Evolutionary conservation across 2,329 filamentous ascomycete genomes (phyloP), one percentile per base, ranked within the genome.

Genomic region (Claviceps capensis): DNA sequence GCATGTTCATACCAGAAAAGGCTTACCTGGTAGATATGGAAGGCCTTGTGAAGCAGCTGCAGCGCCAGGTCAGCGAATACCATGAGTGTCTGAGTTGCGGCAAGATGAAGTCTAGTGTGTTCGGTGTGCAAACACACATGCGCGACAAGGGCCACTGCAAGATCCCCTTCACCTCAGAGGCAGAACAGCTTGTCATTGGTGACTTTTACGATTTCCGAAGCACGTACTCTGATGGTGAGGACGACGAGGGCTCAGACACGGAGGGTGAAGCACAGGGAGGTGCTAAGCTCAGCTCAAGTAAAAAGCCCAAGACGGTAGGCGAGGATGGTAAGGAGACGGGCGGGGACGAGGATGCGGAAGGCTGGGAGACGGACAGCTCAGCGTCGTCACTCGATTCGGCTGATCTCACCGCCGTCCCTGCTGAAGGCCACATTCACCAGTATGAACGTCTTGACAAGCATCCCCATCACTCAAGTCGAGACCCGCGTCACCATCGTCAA

Each of bases 121-220:
- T 83, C 53, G 91, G 87, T 17, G 81, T 90, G 26, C 90, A 96
- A 64, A 96, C 90, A 0, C 93, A 98, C 66, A 98, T 98, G 93
- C 83, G 88, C 45, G 93, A 98, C 66, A 91, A 89, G 65, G 86
- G 88, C 1, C 93, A 98, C 69, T 97, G 91, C 77, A 95, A 90
- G 78, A 94, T 98, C 59, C 90, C 88, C 0, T 98, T 91, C 66
- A 82, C 84, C 49, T 85, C 83, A 0, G 88, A 96, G 64, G 84
- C 86, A 38, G 89, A 97, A 63, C 88, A 96, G 71, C 78, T 97
- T 34, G 88, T 94, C 52, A 88, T 98, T 62, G 93, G 93, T 52
- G 88, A 97, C 58, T 96, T 88, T 67, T 98, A 98, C 68, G 93
- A 98, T 65, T 98, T 98, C 76, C 80, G 87, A 58, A 87, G 86